Conservation (phyloP, 768 basidiomycete species). For the Exidia glandulosa region DNA sequence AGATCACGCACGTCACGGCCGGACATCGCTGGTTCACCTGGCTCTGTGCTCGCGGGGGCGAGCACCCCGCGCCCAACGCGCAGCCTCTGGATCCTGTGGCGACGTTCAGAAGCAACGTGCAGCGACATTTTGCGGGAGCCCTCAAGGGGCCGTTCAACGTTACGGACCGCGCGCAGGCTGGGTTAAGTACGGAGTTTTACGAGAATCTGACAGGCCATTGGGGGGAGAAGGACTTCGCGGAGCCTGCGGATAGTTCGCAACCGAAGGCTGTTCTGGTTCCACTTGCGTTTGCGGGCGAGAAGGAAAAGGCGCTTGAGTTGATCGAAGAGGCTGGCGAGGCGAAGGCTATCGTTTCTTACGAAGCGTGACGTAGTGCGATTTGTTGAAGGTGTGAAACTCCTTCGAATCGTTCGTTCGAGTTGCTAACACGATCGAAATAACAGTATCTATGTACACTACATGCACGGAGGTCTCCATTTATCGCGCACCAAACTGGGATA, state of each 20-base stretch:
- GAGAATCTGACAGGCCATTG: slow-evolving; percentile 53
- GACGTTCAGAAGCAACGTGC: slow-evolving; percentile 63
- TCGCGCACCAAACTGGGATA: no score
- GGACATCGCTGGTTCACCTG: slow-evolving; percentile 80
- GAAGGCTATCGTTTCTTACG: neutral
- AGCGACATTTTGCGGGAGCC: slow-evolving; percentile 56
- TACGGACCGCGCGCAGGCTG: slow-evolving; percentile 60
- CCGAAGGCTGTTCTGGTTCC: neutral
- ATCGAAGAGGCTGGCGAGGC: neutral
- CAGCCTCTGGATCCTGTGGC: slow-evolving; percentile 37
- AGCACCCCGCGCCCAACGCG: neutral
- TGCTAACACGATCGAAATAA: no score
- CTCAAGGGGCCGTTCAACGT: slow-evolving; percentile 78
- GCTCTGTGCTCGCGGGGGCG: slow-evolving; percentile 37
- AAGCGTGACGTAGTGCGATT: no score
- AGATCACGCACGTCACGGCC: slow-evolving; percentile 71
- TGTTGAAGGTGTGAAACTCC: no score
- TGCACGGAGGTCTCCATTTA: no score
- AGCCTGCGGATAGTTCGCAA: neutral
- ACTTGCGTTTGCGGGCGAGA: neutral
- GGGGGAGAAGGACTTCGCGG: neutral
- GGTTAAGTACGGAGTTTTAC: slow-evolving; percentile 62
- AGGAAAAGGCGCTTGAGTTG: neutral
- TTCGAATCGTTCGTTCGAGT: no score
- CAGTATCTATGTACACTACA: no score